Base-by-base conservation (phyloP, 208 protist genomes). In the Eutreptiella sp. region DNA sequence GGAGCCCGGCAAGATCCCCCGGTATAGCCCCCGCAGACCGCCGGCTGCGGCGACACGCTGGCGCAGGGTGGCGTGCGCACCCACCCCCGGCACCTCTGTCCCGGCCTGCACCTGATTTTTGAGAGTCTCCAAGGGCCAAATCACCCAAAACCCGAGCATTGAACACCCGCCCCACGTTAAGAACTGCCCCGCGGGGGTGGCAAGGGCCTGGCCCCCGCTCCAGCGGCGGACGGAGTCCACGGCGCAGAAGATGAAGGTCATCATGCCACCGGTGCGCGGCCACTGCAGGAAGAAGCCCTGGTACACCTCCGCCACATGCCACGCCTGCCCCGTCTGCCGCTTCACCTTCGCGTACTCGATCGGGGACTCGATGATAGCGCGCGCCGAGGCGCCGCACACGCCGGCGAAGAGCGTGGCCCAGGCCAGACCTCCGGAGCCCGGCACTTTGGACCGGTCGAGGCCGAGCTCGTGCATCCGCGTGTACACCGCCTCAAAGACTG, bases 61-160 rank as follows among this genome's bases (percentile, higher is more conserved):
- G n/a, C 11, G n/a, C 11, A 57, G 7, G 14, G 50, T 57, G 9
- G 50, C 31, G 14, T 48, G 21, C 43, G n/a, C 21, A 48, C 43
- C 43, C 16, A 57, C n/a, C n/a, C n/a, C n/a, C n/a, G n/a, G n/a
- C n/a, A n/a, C 23, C 19, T 41, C 28, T 11, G 50, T 57, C 23
- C 50, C 50, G n/a, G 50, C 50, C 23, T 57, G 50, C 9, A 57
- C 50, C 28, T 57, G 50, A 33, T 57, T 57, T 28, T 57, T 57
- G n/a, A 57, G 36, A 11, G 50, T 57, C 39, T 57, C 50, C 9
- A 57, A n/a, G 33, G 50, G 50, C 50, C 50, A 57, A 14, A 57
- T 28, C n/a, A 14, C 14, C 50, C 50, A 57, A 32, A 57, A 57
- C 9, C 50, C 50, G 9, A 57, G 28, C 7, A n/a, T n/a, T 16